Base-by-base conservation (phyloP, 495 filamentous ascomycete species). In the Neurospora hispaniola region DNA sequence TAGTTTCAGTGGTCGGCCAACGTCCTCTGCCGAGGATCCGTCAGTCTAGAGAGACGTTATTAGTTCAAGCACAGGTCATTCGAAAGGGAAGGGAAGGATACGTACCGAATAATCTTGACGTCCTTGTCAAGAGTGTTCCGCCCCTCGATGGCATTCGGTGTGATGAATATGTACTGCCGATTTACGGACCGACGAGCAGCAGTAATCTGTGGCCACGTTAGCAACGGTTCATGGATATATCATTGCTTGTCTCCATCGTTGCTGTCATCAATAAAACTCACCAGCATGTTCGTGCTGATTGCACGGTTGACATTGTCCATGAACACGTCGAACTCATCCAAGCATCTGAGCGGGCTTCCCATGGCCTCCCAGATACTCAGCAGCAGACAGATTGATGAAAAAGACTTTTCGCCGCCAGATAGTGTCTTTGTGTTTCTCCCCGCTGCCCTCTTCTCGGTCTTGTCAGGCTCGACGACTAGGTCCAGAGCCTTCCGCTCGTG, bases 291-390 rank as follows among this genome's bases (percentile, higher is more conserved):
- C 74, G 97, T 96, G 76, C 92, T 95, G 76, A 96, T 92, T 71
- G 93, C 94, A 62, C 96, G 89, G 80, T 99, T 99, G 72, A 98
- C 93, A 74, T 90, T 92, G 77, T 99, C 96, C 96, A 99, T 99
- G 83, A 97, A 99, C 48, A 99, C 96, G 82, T 99, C 96, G 78
- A 98, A 99, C 82, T 99, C 96, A 81, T 99, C 96, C 69, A 99
- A 86, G 78, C 96, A 98, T 46, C 96, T 88, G 71, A 99, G 90
- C 0, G 95, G 94, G 12, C 92, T 93, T 8, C 94, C 94, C 95
- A 99, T 98, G 48, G 96, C 96, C 78, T 98, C 96, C 96, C 96
- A 99, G 27, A 99, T 90, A 23, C 93, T 88, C 40, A 99, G 85
- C 46, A 99, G 83, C 71, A 99, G 85, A 80, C 96, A 99, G 72